Percentiles rank a stretch among this genome's conserved stretches.
phyloP scores from a whole-genome alignment of 768 basidiomycete genomes.

The Hemileccinum impolitum region DNA sequence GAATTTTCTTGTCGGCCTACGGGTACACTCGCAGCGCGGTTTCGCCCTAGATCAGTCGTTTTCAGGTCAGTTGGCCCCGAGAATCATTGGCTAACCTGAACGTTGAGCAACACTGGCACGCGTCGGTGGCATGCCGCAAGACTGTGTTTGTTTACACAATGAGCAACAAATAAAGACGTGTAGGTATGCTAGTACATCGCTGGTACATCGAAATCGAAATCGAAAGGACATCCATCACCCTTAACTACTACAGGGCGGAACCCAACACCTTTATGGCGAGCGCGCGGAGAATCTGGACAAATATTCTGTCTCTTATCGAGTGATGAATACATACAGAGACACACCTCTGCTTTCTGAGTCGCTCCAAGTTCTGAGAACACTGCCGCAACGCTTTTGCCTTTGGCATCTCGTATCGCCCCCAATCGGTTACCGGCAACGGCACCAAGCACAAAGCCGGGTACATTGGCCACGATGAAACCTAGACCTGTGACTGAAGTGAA shows the following conservation, averaged over 20 bases:
- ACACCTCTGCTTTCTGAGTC: constrained; percentile 83
- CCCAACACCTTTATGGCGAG: constrained; percentile 83
- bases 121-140: constrained; percentile 9
- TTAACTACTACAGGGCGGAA: constrained; percentile 40
- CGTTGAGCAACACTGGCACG: neutral
- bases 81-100: constrained; percentile 18
- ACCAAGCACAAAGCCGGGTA: constrained; percentile 84
- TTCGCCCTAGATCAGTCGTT: constrained; percentile 15
- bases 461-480: constrained; percentile 58
- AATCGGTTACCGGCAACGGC: constrained; percentile 87
- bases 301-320: neutral
- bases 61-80: constrained; percentile 1
- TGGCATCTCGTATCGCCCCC: constrained; percentile 89
- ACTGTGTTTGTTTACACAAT: constrained; percentile 1
- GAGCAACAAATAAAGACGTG: neutral
- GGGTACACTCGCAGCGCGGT: constrained; percentile 17
- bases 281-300: constrained; percentile 67
- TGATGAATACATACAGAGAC: constrained; percentile 13
- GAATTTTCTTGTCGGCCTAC: constrained; percentile 10
- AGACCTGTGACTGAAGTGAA: constrained; percentile 36
- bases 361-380: constrained; percentile 79
- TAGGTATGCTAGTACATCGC: constrained; percentile 8
- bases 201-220: neutral
- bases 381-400: constrained; percentile 88
- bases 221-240: neutral